A percentile compares a stretch with the other conserved stretches of the same genome.
phyloP scores from a whole-genome alignment of 805 yeast species.

The Wickerhamiella azymoides region DNA sequence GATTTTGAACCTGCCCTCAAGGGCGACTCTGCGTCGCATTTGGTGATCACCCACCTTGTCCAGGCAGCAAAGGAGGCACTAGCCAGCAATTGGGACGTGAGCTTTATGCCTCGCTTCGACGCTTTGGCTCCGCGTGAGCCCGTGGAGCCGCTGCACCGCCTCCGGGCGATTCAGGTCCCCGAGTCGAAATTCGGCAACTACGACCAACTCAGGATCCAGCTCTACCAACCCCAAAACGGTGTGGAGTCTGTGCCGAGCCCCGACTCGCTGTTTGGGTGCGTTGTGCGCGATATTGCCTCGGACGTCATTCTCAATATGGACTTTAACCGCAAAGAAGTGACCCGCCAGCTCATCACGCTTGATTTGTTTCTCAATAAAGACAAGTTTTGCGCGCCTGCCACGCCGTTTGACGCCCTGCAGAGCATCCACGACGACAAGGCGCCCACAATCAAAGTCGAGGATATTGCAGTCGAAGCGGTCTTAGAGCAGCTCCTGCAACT shows the following conservation, averaged over 20 bases:
- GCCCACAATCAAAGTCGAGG: constrained; percentile 86
- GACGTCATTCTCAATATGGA: constrained; percentile 72
- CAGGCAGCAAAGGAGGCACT: constrained; percentile 15
- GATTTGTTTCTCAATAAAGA: constrained; percentile 57
- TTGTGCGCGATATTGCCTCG: constrained; percentile 59
- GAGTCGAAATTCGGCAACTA: not conserved
- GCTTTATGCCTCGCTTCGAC: constrained; percentile 14
- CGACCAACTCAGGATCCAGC: not conserved
- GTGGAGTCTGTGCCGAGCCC: constrained; percentile 55
- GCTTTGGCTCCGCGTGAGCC: not conserved
- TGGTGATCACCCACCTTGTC: constrained; percentile 14
- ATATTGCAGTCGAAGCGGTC: constrained; percentile 70
- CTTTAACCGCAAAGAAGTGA: constrained; percentile 77
- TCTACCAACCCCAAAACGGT: constrained; percentile 18
- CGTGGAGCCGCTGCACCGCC: constrained; percentile 14
- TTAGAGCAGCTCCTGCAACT: constrained; percentile 63
- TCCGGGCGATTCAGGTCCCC: constrained; percentile 27
- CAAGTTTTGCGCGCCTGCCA: constrained; percentile 58
- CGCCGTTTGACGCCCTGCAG: constrained; percentile 57
- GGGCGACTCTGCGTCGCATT: not conserved
- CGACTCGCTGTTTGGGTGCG: constrained; percentile 38
- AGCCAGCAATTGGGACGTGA: constrained; percentile 17
- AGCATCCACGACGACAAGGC: constrained; percentile 23
- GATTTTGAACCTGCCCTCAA: constrained; percentile 9
- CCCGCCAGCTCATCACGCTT: constrained; percentile 64